Evolutionary conservation across 495 filamentous ascomycete species (phyloP), one percentile per base, ranked within the genome.

Genomic region (Tirmania nivea): DNA sequence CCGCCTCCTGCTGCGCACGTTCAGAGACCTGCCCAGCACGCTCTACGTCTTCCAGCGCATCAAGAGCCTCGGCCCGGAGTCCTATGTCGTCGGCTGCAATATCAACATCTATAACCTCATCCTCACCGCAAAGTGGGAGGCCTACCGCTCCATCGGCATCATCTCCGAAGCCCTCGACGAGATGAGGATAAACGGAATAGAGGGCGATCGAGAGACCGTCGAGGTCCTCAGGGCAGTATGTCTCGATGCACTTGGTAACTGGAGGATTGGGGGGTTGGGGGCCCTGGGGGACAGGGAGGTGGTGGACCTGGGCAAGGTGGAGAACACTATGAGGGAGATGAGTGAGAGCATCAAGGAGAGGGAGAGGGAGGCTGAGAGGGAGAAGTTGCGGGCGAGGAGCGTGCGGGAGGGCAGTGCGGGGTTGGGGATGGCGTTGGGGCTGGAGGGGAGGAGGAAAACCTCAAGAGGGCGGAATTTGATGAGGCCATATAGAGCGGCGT

Each of bases 101-200:
- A 72, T 73, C 0, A 59, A 59, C 0, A 69, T 82, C n/a, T 83
- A 78, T 62, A 80, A 83, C 57, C 72, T 76, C 36, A 60, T 79
- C 48, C 67, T 84, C 34, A 62, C 68, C 25, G 67, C 73, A 31
- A 67, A 70, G 42, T 82, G 79, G 78, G 62, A 65, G 47, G 68
- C 68, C 3, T 74, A 73, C 55, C 60, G 64, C 6, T 75, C 81
- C 52, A 61, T 81, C 11, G 63, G 66, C 5, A 69, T 66, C 16
- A 71, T 84, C 42, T 64, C 71, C 10, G 69, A 73, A 0, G 63
- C 80, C 7, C 66, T 82, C 14, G 62, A 65, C 31, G 79, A 84
- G 57, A 84, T 84, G 81, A 70, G 78, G 21, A 65, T 71, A 8
- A 72, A 69, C 11, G 79, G 77, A 11, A 63, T 81, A 11, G 70